Base-by-base conservation (phyloP, 2,329 filamentous ascomycete species). In the Diaporthe helianthi region DNA sequence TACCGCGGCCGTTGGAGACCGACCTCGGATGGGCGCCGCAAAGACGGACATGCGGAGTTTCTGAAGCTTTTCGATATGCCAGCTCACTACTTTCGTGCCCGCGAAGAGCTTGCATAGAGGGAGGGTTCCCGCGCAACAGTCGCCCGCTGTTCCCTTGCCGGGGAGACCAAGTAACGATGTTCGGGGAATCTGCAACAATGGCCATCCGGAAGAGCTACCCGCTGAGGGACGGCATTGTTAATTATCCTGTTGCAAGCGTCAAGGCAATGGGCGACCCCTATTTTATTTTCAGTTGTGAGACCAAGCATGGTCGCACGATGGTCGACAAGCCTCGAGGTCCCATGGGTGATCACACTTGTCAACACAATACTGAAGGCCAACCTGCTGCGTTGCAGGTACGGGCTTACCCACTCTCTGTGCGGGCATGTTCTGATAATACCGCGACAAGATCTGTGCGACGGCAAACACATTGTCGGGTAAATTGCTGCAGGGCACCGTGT, bases 391-490 rank as follows among this genome's bases (percentile, higher is more conserved):
- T 24, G 65, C 41, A 54, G 52, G 36, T 54, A 47, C 63, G 53
- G 61, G 64, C 53, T 41, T 31, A 64, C 33, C 49, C 4, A 22
- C 4, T 41, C 29, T 33, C 31, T 41, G 33, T 58, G 65, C 69
- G 67, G 63, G 55, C 49, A 65, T 64, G 64, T 41, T 52, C 29
- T 61, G 54, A 46, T n/a, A 69, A 33, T 71, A 67, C 67, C 69
- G 67, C 67, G 63, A 71, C 51, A 49, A 71, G 69, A 71, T 71
- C 69, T 71, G 69, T 68, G 65, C 65, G 51, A 54, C 29, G 49
- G 29, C 38, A 52, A 49, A 58, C 51, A 22, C 52, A 36, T 49
- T 31, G 24, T 65, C 47, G 44, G 58, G 58, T 26, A 26, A 63
- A 49, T 63, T 63, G 65, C 65, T 38, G 54, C 60, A 70, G 52